These are phyloP conservation scores for Byssochlamys sp. DNA, from an alignment of 2,329 filamentous ascomycete species.

Conservation along the genomic window DNA sequence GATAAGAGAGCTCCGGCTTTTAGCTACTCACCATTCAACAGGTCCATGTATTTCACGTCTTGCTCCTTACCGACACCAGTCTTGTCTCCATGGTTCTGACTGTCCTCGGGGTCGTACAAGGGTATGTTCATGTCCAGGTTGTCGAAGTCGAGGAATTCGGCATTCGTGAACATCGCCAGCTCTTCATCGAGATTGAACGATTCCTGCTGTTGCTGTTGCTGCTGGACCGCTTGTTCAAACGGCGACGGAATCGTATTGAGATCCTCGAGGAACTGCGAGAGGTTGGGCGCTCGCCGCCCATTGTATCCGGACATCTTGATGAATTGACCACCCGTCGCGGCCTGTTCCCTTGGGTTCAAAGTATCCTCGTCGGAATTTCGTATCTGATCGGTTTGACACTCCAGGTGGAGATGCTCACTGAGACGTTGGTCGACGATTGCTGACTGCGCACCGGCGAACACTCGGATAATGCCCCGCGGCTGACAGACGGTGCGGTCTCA, in stretches of 20 bases:
- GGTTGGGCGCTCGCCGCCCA: conserved; percentile 71
- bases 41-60: conserved; percentile 33
- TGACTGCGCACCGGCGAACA: background rate
- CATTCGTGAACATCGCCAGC: conserved; percentile 70
- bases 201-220: conserved; percentile 52
- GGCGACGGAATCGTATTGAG: conserved; percentile 63
- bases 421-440: background rate
- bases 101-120: conserved; percentile 19
- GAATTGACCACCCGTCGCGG: background rate
- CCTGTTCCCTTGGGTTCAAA: background rate
- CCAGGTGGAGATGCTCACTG: conserved; percentile 2
- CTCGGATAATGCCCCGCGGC: background rate
- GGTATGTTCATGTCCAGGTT: conserved; percentile 28
- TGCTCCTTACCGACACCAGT: conserved; percentile 14
- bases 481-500: background rate
- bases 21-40: conserved; percentile 31
- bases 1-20: conserved; percentile 2
- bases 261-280: conserved; percentile 80
- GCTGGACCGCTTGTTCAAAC: conserved; percentile 50
- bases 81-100: conserved; percentile 14
- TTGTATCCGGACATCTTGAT: conserved; percentile 60
- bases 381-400: background rate
- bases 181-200: conserved; percentile 59
- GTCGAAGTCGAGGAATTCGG: conserved; percentile 73
- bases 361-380: background rate